Percentiles rank a stretch among this genome's conserved stretches.
These are phyloP conservation scores for Leavenworthia alabamica DNA, from an alignment of 345 rosid genomes.

Conservation along the genomic window DNA sequence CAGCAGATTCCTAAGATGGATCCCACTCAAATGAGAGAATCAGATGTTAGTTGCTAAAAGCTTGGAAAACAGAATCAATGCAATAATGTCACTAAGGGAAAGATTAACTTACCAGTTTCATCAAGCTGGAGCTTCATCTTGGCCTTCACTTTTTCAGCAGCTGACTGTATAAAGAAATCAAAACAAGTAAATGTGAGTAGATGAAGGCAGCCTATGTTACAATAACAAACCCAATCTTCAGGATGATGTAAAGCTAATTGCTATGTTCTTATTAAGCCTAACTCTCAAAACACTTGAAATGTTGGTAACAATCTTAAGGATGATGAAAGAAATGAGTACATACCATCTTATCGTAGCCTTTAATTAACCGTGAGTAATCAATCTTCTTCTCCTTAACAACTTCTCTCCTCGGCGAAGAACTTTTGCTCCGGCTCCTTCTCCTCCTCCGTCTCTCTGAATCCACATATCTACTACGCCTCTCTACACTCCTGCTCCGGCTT, in stretches of 20 bases:
- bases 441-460: constrained; percentile 31
- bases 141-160: constrained; percentile 85
- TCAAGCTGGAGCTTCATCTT: constrained; percentile 84
- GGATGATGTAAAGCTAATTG: neutral
- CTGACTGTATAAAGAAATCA: constrained; percentile 49
- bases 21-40: constrained; percentile 13
- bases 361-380: constrained; percentile 57
- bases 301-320: too few species aligned
- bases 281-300: too few species aligned
- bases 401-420: constrained; percentile 36
- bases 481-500: constrained; percentile 40
- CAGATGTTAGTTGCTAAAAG: neutral
- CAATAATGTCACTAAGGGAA: constrained; percentile 5
- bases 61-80: constrained; percentile 12
- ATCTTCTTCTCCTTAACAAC: constrained; percentile 37
- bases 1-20: constrained; percentile 15
- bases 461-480: constrained; percentile 32
- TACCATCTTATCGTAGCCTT: constrained; percentile 77
- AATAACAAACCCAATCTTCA: too few species aligned
- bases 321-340: neutral
- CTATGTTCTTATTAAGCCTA: constrained; percentile 7
- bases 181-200: neutral
- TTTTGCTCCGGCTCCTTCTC: constrained; percentile 25
- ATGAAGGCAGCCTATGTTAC: neutral
- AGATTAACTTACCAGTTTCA: constrained; percentile 54